Base-by-base conservation (phyloP, 768 basidiomycete genomes). In the Chalciporus chontae region DNA sequence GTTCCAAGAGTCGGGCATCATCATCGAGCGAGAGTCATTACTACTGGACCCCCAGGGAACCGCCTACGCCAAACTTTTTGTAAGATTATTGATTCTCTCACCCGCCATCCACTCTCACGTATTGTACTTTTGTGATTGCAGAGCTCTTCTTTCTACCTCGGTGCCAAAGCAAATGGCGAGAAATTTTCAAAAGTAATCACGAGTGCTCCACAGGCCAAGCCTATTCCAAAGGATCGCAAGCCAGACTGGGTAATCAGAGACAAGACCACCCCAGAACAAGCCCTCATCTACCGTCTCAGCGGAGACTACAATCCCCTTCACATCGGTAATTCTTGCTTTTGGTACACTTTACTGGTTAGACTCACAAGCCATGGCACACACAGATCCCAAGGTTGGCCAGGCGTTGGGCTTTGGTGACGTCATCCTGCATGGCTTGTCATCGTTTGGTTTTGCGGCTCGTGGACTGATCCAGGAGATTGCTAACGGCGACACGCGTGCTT, bases 231-330 rank as follows among this genome's bases (percentile, higher is more conserved):
- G 58, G 78, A 78, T 69, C 76, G 77, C 45, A 74, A 76, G 45
- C 76, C 87, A 1, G 78, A 85, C 62, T 80, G 77, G 71, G 73
- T 79, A 14, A 70, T 85, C 50, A 70, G 71, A 38, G 85, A 89
- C 42, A 73, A 81, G 63, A 84, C 83, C 0, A 76, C 78, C 2
- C 71, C 77, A 5, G 81, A 84, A 46, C 86, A 88, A 64, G 87
- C 87, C 1, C 64, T 84, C 41, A 53, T 84, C 45, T 89, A 84
- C 72, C 81, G 87, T 18, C 77, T 90, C 15, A 85, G 81, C 37
- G 87, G 87, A 9, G 87, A 89, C 63, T 90, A 87, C 64, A 88
- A 89, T 64, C 84, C 87, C 6, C 74, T 89, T 3, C 87, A 90
- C 63, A 81, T 86, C 44, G 85, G 84, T 85, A 45, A 13, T 73